Evolutionary conservation across 2,329 filamentous ascomycete species (phyloP), one percentile per base, ranked within the genome.

Genomic region (Fusarium austroafricanum): DNA sequence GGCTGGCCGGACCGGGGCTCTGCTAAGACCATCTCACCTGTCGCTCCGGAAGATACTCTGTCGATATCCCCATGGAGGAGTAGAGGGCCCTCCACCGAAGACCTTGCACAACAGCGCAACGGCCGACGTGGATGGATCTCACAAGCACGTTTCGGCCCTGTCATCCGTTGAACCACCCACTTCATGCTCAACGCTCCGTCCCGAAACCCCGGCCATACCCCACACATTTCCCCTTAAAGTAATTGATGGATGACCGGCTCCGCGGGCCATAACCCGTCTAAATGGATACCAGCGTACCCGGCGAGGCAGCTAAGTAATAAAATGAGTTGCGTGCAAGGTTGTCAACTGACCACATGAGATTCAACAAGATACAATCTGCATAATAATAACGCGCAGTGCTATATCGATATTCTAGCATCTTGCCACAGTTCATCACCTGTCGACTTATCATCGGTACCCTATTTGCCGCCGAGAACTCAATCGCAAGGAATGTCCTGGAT

Each of bases 141-240:
- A 42, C 21, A 55, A 57, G 55, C 66, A 68, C 47, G 39, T 64
- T 67, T 73, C 72, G 72, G 72, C 64, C 72, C 72, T 74, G 60
- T 57, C 72, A 74, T 74, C 72, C 72, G 72, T 55, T 61, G 49
- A 57, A 63, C 52, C 64, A 61, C 61, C 57, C 56, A 61, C 59
- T 72, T 51, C 56, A 52, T 37, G 54, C 44, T 56, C 47, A 58
- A 58, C 47, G 49, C 50, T 71, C 71, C 72, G 72, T 70, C 72
- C 72, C 72, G 72, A 74, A 72, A 70, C 68, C 67, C 72, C 72
- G 72, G 67, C 54, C 55, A 45, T 53, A 59, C 70, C 67, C 72
- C 68, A 72, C 65, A 72, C 51, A 21, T 65, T 70, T 39, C 67
- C 63, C 33, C 42, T 70, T 68, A 38, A 14, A 50, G 61, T 21